Evolutionary conservation across 768 basidiomycete genomes (phyloP), one percentile per base, ranked within the genome.

Genomic region (Suillus occidentalis): DNA sequence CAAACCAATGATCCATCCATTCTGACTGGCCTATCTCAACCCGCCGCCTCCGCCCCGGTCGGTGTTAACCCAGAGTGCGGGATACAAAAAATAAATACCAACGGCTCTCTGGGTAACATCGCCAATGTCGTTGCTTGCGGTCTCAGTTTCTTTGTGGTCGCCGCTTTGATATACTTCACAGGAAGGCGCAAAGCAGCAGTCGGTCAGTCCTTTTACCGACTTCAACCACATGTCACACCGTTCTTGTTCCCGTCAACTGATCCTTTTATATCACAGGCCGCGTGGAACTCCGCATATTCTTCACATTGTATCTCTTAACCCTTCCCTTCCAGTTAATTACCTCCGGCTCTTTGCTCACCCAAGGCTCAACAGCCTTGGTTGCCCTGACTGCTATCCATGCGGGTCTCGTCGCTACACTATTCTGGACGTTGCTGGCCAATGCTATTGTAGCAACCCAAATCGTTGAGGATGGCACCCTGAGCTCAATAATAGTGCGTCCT

Each of bases 381-480:
- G 85, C 85, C 34, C 69, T 97, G 65, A 84, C 88, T 16, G 90
- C 94, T 0, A 80, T 97, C 10, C 95, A 97, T 67, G 87, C 91
- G 2, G 95, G 89, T 4, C 66, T 89, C 20, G 85, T 95, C 52
- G 88, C 87, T 4, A 84, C 89, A 4, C 77, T 94, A 5, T 96
- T 95, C 73, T 95, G 94, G 91, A 71, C 84, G 8, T 78, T 94
- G 67, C 79, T 93, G 61, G 92, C 83, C 39, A 94, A 92, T 76
- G 91, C 83, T 10, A 77, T 94, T 65, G 84, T 95, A 25, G 87
- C 89, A 42, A 92, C 90, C n/a, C 97, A 99, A 77, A 73, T 95
- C 58, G 91, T 98, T 62, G 97, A 98, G 74, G 97, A 93, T 71
- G 97, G 95, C 7, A 92, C 92, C 0, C 78, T 88, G 40, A 85